Evolutionary conservation across 1,284 basidiomycete species (phyloP).

Genomic region (Sphaerobolus stellatus): DNA sequence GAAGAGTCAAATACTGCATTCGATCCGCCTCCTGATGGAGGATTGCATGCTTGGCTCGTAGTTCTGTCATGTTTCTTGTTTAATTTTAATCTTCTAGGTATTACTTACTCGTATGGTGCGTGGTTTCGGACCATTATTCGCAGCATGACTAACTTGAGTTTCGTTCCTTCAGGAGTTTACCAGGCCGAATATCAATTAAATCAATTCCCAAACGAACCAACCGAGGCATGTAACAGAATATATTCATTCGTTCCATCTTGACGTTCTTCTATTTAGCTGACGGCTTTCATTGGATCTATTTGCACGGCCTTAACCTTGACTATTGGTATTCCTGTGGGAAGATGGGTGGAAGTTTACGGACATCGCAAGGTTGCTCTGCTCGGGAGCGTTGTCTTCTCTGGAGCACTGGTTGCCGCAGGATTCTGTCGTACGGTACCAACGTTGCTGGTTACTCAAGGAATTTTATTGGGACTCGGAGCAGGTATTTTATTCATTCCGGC

Average conservation of each 20-base stretch:
- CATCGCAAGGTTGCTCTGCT: neutral
- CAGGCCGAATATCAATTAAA: slow-evolving; percentile 1
- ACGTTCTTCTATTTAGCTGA: neutral
- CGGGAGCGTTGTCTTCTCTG: neutral
- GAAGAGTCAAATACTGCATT: neutral
- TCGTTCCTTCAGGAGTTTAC: neutral
- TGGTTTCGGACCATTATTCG: neutral
- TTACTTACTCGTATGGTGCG: neutral
- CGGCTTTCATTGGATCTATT: neutral
- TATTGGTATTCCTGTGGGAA: neutral
- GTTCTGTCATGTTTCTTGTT: slow-evolving; percentile 3
- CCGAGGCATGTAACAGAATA: neutral
- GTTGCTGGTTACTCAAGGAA: neutral
- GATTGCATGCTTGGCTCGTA: neutral
- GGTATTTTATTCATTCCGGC: neutral
- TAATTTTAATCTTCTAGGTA: neutral
- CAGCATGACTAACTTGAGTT: neutral
- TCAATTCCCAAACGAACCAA: neutral
- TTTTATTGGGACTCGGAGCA: neutral
- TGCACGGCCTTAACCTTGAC: neutral
- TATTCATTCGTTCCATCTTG: neutral
- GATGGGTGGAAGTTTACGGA: neutral
- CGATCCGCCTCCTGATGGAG: slow-evolving; percentile 1
- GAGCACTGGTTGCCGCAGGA: neutral
- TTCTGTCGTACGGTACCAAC: slow-evolving; percentile 2